Evolutionary conservation across 352 stramenopile species (phyloP).

Genomic region (Globisporangium acanthophoron): DNA sequence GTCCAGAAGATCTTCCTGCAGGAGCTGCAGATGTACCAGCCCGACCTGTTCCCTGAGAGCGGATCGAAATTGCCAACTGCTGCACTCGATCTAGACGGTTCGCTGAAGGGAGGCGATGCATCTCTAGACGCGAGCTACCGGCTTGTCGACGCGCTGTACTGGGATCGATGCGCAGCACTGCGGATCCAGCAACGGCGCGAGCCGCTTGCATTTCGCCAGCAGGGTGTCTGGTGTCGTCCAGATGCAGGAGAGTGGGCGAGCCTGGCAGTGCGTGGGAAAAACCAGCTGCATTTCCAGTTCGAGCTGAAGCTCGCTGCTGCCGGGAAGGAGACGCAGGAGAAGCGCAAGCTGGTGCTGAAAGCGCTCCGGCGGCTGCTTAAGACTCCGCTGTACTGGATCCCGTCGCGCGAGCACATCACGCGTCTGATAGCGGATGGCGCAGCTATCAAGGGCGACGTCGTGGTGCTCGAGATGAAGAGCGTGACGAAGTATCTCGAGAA

Average conservation of each 20-base stretch:
- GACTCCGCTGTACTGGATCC: conserved; percentile 50
- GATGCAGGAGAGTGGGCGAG: conserved; percentile 70
- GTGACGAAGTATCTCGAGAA: conserved; percentile 43
- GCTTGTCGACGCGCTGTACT: conserved; percentile 69
- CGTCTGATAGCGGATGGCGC: conserved; percentile 50
- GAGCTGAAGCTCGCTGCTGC: conserved; percentile 44
- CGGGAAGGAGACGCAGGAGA: conserved; percentile 51
- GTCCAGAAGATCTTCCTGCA: conserved; percentile 56
- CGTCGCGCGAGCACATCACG: conserved; percentile 34
- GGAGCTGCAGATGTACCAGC: conserved; percentile 56
- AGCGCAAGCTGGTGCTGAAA: conserved; percentile 36
- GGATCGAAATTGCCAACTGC: conserved; percentile 1
- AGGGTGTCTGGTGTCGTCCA: conserved; percentile 62
- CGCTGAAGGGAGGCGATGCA: background rate
- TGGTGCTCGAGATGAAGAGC: conserved; percentile 65
- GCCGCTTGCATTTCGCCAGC: conserved; percentile 37
- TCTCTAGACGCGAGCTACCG: conserved; percentile 15
- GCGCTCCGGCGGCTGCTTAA: conserved; percentile 52
- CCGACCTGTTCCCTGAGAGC: conserved; percentile 22
- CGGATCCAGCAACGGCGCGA: conserved; percentile 47
- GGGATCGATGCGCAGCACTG: conserved; percentile 71
- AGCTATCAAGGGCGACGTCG: conserved; percentile 57
- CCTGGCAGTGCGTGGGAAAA: conserved; percentile 46
- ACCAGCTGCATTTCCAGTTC: conserved; percentile 68
- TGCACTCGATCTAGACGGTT: background rate